These are phyloP conservation scores for Leptomonas seymouri DNA, from an alignment of 208 protist genomes.

Conservation along the genomic window DNA sequence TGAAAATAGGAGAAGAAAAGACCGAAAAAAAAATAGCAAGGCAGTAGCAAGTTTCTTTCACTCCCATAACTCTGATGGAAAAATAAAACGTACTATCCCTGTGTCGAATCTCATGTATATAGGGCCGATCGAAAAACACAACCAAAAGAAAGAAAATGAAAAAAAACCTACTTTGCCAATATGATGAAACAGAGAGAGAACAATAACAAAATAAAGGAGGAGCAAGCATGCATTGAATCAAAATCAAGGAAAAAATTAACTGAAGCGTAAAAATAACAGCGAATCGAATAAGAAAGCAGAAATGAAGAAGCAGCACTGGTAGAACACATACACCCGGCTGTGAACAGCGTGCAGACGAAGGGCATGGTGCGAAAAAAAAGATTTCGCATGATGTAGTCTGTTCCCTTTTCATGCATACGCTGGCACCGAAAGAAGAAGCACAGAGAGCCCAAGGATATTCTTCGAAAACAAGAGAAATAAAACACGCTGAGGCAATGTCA, in stretches of 20 bases:
- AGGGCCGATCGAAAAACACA: background rate
- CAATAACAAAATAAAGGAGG: too few species aligned
- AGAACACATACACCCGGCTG: too few species aligned
- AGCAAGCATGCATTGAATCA: too few species aligned
- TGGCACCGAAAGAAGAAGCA: too few species aligned
- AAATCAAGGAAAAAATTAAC: too few species aligned
- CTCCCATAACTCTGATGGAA: background rate
- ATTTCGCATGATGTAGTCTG: too few species aligned
- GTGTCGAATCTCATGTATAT: background rate
- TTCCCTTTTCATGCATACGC: too few species aligned
- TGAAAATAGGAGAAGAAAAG: background rate
- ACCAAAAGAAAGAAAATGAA: constrained; percentile 1
- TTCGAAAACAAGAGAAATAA: background rate
- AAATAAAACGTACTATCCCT: background rate
- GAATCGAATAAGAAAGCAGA: too few species aligned
- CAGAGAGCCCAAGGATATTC: background rate
- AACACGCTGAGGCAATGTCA: background rate
- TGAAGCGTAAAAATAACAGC: too few species aligned
- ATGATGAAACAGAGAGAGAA: constrained; percentile 16
- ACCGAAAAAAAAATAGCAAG: constrained; percentile 11
- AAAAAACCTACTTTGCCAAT: constrained; percentile 10
- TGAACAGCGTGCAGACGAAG: too few species aligned
- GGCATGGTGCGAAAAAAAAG: too few species aligned
- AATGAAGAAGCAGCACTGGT: too few species aligned
- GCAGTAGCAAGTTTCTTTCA: background rate